Percentiles rank a stretch among this genome's conserved stretches.
Conservation (phyloP, 108 stramenopile species). For the Cyclotella choctawhatcheeana region DNA sequence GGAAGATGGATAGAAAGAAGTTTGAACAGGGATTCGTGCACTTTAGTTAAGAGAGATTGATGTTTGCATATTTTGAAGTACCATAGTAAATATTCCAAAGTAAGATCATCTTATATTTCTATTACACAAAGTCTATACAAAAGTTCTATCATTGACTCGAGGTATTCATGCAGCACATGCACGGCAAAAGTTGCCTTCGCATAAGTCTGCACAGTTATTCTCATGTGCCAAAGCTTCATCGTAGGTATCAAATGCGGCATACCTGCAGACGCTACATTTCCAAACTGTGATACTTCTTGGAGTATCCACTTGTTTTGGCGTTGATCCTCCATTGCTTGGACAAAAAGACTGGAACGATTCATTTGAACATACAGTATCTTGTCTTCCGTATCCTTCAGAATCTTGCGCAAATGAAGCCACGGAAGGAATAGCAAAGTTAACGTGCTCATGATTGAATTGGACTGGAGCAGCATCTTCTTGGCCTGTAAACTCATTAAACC, state of each 20-base stretch:
- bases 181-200: slow-evolving; percentile 6
- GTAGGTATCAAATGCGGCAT: slow-evolving; percentile 11
- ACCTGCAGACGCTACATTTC: slow-evolving; percentile 24
- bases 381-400: background rate
- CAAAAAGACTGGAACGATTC: no score
- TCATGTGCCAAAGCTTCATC: slow-evolving; percentile 16
- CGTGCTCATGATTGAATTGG: slow-evolving; percentile 4
- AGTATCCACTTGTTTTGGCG: background rate
- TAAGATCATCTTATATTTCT: no score
- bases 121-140: no score
- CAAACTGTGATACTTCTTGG: background rate
- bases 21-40: slow-evolving; percentile 43
- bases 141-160: background rate
- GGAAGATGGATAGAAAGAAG: slow-evolving; percentile 45
- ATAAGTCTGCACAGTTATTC: slow-evolving; percentile 9
- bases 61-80: no score
- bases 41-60: slow-evolving; percentile 29
- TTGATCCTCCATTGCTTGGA: no score
- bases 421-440: background rate
- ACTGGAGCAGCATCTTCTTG: background rate
- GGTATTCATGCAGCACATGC: slow-evolving; percentile 14
- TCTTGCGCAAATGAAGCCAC: slow-evolving; percentile 8
- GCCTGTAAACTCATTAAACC: background rate
- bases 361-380: no score
- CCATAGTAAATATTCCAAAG: no score